Percentiles rank a stretch among this genome's conserved stretches.
These are phyloP conservation scores for Centella asiatica DNA, from an alignment of 129 eudicot genomes.

Conservation along the genomic window DNA sequence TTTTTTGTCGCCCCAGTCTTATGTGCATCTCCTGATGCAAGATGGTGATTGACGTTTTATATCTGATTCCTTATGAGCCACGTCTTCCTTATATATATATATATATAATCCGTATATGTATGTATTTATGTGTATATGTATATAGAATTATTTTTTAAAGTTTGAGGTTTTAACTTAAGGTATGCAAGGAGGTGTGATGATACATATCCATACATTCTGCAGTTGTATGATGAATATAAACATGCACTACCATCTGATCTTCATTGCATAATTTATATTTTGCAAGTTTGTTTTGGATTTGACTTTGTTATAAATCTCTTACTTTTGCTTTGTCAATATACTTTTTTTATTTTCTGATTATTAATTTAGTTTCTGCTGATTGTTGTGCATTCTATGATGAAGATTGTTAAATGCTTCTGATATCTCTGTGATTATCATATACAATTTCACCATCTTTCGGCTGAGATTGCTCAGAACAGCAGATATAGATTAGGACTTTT, in stretches of 20 bases:
- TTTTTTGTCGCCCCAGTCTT: constrained; percentile 17
- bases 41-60: constrained; percentile 10
- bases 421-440: constrained; percentile 12
- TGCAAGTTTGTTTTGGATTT: not conserved
- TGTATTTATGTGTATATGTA: too few species aligned
- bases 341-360: too few species aligned
- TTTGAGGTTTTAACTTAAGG: not conserved
- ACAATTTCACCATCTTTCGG: constrained; percentile 23
- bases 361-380: too few species aligned
- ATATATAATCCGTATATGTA: too few species aligned
- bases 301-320: not conserved
- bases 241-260: constrained; percentile 17
- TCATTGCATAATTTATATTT: too few species aligned
- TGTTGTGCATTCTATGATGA: constrained; percentile 12
- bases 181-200: constrained; percentile 9
- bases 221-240: constrained; percentile 13
- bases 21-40: constrained; percentile 13
- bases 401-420: constrained; percentile 3
- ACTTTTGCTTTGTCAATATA: not conserved
- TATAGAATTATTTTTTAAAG: too few species aligned
- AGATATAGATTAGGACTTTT: not conserved
- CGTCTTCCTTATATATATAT: too few species aligned
- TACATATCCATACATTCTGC: constrained; percentile 7
- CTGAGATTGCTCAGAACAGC: constrained; percentile 7
- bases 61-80: constrained; percentile 4